Conservation (phyloP, 345 rosid species). For the Hibiscus syriacus region DNA sequence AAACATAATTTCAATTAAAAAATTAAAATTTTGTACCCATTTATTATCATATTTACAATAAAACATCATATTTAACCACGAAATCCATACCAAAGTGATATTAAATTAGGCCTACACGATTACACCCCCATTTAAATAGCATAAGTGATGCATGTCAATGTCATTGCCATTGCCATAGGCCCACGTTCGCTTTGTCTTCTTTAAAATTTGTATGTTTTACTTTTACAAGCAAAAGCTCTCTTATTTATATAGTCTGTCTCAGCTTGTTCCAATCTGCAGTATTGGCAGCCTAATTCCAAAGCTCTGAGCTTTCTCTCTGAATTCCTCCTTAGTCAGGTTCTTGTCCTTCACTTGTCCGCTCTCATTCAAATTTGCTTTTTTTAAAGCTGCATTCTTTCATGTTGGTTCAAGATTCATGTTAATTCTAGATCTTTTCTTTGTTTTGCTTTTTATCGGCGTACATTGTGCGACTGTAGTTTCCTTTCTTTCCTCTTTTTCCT, state of each 20-base stretch:
- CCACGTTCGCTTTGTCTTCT: not conserved
- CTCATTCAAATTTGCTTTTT: conserved; percentile 2
- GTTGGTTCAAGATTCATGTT: not conserved
- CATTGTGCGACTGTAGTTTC: conserved; percentile 17
- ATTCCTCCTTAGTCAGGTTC: conserved; percentile 31
- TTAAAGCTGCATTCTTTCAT: not conserved
- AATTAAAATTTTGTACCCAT: too few relatives aligned
- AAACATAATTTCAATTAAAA: too few relatives aligned
- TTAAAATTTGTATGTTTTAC: not conserved
- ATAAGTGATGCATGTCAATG: too few relatives aligned
- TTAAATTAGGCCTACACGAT: too few relatives aligned
- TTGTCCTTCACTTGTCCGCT: conserved; percentile 12
- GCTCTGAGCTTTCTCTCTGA: conserved; percentile 6
- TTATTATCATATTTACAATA: too few relatives aligned
- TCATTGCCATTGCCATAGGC: too few relatives aligned
- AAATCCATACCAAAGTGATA: too few relatives aligned
- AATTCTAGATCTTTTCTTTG: not conserved
- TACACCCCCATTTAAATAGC: too few relatives aligned
- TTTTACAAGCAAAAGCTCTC: not conserved
- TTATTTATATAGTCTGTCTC: conserved; percentile 30
- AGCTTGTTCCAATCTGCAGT: conserved; percentile 10
- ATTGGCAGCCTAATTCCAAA: not conserved
- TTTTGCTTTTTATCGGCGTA: conserved; percentile 2
- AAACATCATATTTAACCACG: too few relatives aligned
- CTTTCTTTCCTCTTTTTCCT: conserved; percentile 20